Evolutionary conservation across 169 alveolate species (phyloP), one percentile per base, ranked within the genome.

Genomic region (Perkinsus chesapeaki): DNA sequence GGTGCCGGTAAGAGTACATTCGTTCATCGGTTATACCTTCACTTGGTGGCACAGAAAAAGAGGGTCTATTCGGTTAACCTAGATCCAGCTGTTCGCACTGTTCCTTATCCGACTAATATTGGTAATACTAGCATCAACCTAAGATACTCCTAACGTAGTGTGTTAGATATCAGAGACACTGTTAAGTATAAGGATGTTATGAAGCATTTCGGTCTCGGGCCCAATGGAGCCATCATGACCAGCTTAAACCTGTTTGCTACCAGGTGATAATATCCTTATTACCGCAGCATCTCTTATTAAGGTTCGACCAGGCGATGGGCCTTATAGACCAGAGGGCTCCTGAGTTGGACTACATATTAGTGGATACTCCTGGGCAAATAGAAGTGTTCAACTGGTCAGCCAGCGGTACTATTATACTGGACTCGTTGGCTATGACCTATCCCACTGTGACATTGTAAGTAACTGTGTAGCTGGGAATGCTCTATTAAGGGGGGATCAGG

Each of bases 301-400:
- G 98, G 94, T 98, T 99, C 94, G 99, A 98, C 93, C 97, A 98
- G 94, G 99, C 98, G 0, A 92, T 98, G 94, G 96, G 95, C 34
- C 92, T 98, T 36, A 95, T 98, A 60, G 98, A 97, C 93, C 94
- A 96, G 36, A 96, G 99, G 92, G 94, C 96, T 39, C 91, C 94
- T 19, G 96, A 96, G 39, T 92, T 98, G 92, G 99, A 99, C 95
- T 98, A 97, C 95, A 97, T 99, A 16, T 96, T 99, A 37, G 96
- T 98, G 43, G 99, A 99, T 93, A 98, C 99, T 31, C 99, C 99
- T 0, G 99, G 99, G 7, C 99, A 99, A 95, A 98, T 99, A 73
- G 99, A 99, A 95, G 99, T 98, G 39, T 99, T 99, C 96, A 98
- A 99, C 93, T 98, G 99, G 99, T 97, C 99, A 31, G 99, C 99